A percentile compares a stretch with the other conserved stretches of the same genome.
Evolutionary conservation across 2,329 filamentous ascomycete genomes (phyloP).

Genomic region (Colletotrichum acutatum): DNA sequence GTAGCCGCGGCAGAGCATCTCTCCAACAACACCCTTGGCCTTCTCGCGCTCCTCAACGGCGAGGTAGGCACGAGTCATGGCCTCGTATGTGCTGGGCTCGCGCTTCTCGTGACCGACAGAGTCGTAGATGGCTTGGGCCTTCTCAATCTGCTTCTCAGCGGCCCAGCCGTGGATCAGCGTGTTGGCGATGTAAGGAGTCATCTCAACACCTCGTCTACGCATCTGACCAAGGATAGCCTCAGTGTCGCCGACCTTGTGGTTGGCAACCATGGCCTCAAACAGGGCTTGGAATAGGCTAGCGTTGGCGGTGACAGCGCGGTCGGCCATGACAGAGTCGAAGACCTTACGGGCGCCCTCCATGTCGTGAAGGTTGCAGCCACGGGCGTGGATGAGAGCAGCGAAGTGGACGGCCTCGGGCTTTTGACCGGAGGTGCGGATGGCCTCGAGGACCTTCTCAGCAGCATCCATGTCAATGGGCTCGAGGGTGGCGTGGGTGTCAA

Average conservation of each 20-base stretch:
- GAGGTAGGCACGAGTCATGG: constrained; percentile 95
- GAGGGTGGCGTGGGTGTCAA: constrained; percentile 93
- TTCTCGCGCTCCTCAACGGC: constrained; percentile 81
- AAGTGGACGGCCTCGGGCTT: constrained; percentile 93
- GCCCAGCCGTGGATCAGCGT: constrained; percentile 98
- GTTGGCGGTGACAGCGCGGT: constrained; percentile 75
- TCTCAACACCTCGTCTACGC: constrained; percentile 77
- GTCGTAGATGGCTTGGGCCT: constrained; percentile 83
- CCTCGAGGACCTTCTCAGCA: constrained; percentile 83
- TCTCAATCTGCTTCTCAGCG: constrained; percentile 80
- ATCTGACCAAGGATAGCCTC: constrained; percentile 81
- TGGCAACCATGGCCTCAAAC: constrained; percentile 97
- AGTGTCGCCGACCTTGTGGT: constrained; percentile 83
- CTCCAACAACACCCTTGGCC: constrained; percentile 83
- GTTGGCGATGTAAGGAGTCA: constrained; percentile 98
- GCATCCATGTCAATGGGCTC: constrained; percentile 90
- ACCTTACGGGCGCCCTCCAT: constrained; percentile 83
- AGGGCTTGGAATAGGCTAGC: constrained; percentile 94
- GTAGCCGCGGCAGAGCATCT: constrained; percentile 92
- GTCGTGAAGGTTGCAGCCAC: constrained; percentile 93
- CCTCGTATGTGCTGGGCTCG: constrained; percentile 98
- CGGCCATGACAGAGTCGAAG: constrained; percentile 83
- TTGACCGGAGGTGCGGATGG: constrained; percentile 79
- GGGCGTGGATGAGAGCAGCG: constrained; percentile 93
- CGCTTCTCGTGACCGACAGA: constrained; percentile 81